Conservation (phyloP, 345 rosid species). For the Zanthoxylum bungeanum region DNA sequence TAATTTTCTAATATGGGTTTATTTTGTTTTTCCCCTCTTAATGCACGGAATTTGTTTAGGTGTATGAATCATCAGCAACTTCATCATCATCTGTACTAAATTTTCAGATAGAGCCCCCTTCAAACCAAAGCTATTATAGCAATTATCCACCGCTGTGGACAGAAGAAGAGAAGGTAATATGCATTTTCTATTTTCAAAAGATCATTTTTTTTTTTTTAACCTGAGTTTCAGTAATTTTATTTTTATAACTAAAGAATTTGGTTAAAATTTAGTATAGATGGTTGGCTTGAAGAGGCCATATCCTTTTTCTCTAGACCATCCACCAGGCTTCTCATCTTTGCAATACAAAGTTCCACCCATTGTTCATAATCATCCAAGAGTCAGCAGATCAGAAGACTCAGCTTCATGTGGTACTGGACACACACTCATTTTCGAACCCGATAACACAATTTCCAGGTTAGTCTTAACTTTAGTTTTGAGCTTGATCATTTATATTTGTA, state of each 20-base stretch:
- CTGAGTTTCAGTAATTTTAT: not conserved
- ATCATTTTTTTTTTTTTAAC: not conserved
- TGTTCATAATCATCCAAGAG: conserved; percentile 24
- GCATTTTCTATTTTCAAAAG: not conserved
- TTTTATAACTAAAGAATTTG: conserved; percentile 16
- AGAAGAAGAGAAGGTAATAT: conserved; percentile 46
- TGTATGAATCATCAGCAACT: conserved; percentile 41
- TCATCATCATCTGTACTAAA: conserved; percentile 34
- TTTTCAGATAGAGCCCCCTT: conserved; percentile 71
- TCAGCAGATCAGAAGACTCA: conserved; percentile 34
- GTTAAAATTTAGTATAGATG: conserved; percentile 31
- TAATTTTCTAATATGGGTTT: not conserved
- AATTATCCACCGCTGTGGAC: conserved; percentile 31
- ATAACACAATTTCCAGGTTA: conserved; percentile 36
- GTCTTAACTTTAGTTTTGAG: not conserved
- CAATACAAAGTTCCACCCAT: conserved; percentile 24
- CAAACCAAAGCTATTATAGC: conserved; percentile 56
- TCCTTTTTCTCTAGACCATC: conserved; percentile 41
- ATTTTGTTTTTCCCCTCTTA: not conserved
- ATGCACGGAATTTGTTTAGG: conserved; percentile 26
- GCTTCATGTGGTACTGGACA: conserved; percentile 28
- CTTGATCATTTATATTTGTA: not conserved
- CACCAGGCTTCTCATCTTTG: conserved; percentile 23
- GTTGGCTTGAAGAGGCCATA: conserved; percentile 51
- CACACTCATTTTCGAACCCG: conserved; percentile 11